phyloP scores from a whole-genome alignment of 163 green algal genomes.

The Scenedesmus sp. region DNA sequence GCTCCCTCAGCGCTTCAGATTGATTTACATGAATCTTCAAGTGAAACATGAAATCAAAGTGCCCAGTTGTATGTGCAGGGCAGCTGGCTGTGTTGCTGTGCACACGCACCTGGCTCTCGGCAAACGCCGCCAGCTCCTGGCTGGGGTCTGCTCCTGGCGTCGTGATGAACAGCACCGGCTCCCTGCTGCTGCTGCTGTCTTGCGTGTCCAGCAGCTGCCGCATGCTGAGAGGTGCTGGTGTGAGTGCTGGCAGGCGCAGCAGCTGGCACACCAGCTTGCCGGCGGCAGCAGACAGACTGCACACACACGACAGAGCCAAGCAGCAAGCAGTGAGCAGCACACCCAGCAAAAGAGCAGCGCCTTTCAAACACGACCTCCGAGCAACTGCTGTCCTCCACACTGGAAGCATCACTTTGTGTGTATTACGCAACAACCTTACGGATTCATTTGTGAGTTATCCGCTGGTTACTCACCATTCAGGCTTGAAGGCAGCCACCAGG shows the following conservation, averaged over 20 bases:
- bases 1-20: too few species aligned
- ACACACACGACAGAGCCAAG: not conserved
- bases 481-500: constrained; percentile 78
- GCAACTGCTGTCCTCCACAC: too few species aligned
- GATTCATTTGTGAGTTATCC: too few species aligned
- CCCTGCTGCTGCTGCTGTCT: constrained; percentile 44
- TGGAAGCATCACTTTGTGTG: too few species aligned
- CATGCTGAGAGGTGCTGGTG: constrained; percentile 63
- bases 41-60: too few species aligned
- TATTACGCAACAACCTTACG: too few species aligned
- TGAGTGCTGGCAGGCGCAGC: constrained; percentile 60
- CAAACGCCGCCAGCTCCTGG: constrained; percentile 80
- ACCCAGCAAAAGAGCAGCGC: too few species aligned
- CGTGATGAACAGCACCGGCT: constrained; percentile 85
- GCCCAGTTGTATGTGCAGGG: too few species aligned
- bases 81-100: not conserved
- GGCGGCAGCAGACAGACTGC: constrained; percentile 17
- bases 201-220: constrained; percentile 59
- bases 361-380: too few species aligned
- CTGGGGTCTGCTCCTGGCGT: constrained; percentile 81
- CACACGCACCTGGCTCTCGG: constrained; percentile 44
- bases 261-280: constrained; percentile 52
- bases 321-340: not conserved
- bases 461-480: constrained; percentile 72
- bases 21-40: too few species aligned